Evolutionary conservation across 148 eudicot genomes (phyloP), one percentile per base, ranked within the genome.

Genomic region (Heliosperma pusillum): DNA sequence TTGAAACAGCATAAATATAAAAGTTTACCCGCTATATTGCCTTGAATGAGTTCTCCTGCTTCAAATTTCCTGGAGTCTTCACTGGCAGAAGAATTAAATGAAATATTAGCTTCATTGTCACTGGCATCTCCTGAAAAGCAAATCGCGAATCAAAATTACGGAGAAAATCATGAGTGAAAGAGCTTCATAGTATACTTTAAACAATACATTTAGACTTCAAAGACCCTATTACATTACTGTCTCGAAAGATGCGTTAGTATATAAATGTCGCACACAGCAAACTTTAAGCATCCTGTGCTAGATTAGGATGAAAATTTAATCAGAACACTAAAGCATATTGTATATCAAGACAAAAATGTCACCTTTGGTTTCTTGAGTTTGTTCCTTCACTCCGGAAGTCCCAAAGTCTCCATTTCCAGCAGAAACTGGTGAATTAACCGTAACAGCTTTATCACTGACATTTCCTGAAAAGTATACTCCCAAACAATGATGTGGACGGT

Each of bases 61-160:
- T 68, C 71, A 44, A 10, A 21, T 42, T n/a, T 44, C 55, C 71
- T 20, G 8, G 17, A 3, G 55, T 68, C 52, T 44, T 68, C 71
- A 68, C 12, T 42, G 12, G 6, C 71, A 42, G 27, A 24, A 12
- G 17, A 44, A 21, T 20, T 56, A 17, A 44, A 33, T 0, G 55
- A 22, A 20, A 27, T 42, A 22, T 20, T 24, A 42, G 71, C 55
- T 42, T 8, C 29, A 44, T 22, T 69, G 17, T 69, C 52, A 40
- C 70, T n/a, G 70, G 70, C 17, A 66, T 36, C 53, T 44, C 71
- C 71, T 69, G 71, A 45, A 44, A 65, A 67, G 52, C n/a, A 42
- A 26, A 67, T 21, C 7, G 2, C n/a, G 26, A 9, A 29, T 27
- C 42, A 64, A 8, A 44, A 36, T 33, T 8, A 33, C 47, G 10